phyloP scores from a whole-genome alignment of 441 rosid species.

The Adansonia gregorii region DNA sequence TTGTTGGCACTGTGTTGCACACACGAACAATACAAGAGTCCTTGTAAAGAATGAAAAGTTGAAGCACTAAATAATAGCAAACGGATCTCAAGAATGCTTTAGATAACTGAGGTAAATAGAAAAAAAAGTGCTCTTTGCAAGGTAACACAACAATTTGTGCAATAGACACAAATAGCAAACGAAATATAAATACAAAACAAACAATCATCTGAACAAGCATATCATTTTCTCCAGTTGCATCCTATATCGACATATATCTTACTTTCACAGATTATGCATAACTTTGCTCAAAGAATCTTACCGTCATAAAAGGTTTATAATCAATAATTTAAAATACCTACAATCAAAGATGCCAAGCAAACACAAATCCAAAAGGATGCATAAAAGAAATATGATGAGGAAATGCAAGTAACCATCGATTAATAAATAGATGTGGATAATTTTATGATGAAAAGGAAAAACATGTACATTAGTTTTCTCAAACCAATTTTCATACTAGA shows the following conservation, averaged over 20 bases:
- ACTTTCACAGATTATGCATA: background rate
- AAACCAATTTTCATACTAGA: background rate
- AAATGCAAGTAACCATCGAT: background rate
- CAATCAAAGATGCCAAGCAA: background rate
- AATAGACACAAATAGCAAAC: background rate
- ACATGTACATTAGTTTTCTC: background rate
- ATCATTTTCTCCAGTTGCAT: background rate
- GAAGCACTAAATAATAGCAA: constrained; percentile 1
- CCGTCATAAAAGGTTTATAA: background rate
- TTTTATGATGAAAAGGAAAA: background rate
- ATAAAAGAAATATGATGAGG: background rate
- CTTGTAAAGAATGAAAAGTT: background rate
- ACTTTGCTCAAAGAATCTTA: background rate
- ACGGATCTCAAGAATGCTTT: background rate
- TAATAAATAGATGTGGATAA: background rate
- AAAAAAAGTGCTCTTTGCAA: background rate
- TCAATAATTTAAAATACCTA: background rate
- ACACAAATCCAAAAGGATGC: background rate
- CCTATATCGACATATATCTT: background rate
- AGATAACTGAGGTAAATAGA: background rate
- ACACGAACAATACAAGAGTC: constrained; percentile 13
- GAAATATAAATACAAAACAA: background rate
- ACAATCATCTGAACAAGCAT: background rate
- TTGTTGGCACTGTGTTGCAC: background rate
- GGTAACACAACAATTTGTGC: background rate